phyloP scores from a whole-genome alignment of 2,329 filamentous ascomycete genomes.

The Neocucurbitaria cava region DNA sequence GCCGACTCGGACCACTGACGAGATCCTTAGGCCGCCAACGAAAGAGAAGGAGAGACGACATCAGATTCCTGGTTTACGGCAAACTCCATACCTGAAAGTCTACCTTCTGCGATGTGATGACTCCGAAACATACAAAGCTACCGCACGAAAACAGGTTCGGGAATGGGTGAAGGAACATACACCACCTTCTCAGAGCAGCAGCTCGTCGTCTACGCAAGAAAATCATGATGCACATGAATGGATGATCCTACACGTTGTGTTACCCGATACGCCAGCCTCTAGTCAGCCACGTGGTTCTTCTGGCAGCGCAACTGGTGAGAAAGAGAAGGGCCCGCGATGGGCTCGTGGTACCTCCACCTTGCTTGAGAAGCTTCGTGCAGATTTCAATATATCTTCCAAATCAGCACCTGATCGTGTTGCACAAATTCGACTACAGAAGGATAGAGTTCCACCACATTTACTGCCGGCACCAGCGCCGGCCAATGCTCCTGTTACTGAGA shows the following conservation, averaged over 20 bases:
- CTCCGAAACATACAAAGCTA: constrained; percentile 88
- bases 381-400: constrained; percentile 85
- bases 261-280: constrained; percentile 82
- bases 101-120: constrained; percentile 92
- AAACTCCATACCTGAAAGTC: constrained; percentile 92
- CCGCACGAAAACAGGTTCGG: constrained; percentile 76
- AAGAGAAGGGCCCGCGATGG: constrained; percentile 80
- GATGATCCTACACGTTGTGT: constrained; percentile 89
- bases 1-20: constrained; percentile 30
- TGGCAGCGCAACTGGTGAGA: constrained; percentile 58
- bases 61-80: constrained; percentile 91
- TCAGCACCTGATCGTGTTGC: constrained; percentile 76
- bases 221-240: constrained; percentile 97
- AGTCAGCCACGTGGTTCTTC: constrained; percentile 73
- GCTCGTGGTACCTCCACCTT: constrained; percentile 80
- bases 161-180: constrained; percentile 89
- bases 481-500: constrained; percentile 59
- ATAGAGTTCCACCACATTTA: constrained; percentile 53
- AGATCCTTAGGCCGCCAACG: constrained; percentile 30
- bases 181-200: constrained; percentile 59
- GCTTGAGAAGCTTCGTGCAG: constrained; percentile 85
- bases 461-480: constrained; percentile 52
- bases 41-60: constrained; percentile 71
- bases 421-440: constrained; percentile 77
- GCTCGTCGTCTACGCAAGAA: constrained; percentile 73